Evolutionary conservation across 140 eudicot species (phyloP).

Genomic region (Bidens hawaiensis): DNA sequence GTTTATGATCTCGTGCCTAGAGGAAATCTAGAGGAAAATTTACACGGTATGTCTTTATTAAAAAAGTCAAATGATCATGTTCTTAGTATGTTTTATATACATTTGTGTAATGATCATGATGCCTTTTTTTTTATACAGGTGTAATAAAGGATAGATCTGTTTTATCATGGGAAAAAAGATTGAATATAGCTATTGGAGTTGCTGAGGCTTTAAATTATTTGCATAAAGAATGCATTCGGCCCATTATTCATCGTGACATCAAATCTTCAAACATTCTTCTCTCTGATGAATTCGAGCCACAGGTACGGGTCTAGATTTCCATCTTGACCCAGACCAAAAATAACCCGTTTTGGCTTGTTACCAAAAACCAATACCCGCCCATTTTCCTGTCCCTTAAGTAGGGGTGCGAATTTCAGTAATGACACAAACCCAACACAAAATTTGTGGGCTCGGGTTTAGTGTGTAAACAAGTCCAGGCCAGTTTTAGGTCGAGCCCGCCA

Average conservation of each 20-base stretch:
- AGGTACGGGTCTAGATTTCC: conserved; percentile 34
- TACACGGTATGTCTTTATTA: conserved; percentile 37
- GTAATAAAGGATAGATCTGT: conserved; percentile 33
- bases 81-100: conserved; percentile 5
- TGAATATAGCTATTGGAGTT: conserved; percentile 58
- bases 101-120: conserved; percentile 4
- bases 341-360: background rate
- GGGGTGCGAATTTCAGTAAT: background rate
- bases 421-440: background rate
- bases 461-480: too few species aligned
- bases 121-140: conserved; percentile 28
- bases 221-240: conserved; percentile 60
- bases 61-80: background rate
- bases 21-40: conserved; percentile 84
- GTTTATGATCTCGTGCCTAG: conserved; percentile 66
- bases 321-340: background rate
- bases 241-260: conserved; percentile 84
- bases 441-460: background rate
- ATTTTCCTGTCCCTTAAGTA: background rate
- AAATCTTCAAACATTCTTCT: conserved; percentile 96
- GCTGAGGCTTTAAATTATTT: conserved; percentile 83
- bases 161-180: conserved; percentile 74
- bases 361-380: too few species aligned
- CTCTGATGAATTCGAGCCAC: conserved; percentile 65
- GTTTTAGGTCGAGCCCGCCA: too few species aligned